Evolutionary conservation across 495 filamentous ascomycete genomes (phyloP), one percentile per base, ranked within the genome.

Genomic region (Podospora bellae-mahoneyi): DNA sequence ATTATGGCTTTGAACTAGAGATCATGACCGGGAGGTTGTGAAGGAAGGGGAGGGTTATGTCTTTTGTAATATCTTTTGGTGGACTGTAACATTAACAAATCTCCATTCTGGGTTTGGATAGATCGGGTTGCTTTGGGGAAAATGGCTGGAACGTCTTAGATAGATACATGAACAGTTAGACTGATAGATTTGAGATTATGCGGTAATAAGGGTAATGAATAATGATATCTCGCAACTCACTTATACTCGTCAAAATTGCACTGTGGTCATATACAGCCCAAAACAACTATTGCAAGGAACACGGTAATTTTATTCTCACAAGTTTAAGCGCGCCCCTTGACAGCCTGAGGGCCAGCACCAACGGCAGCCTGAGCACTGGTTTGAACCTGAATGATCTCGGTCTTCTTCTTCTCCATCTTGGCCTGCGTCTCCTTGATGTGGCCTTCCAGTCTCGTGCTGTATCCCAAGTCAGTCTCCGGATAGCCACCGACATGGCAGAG

Each of bases 341-440:
- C 73, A 18, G 73, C 66, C 60, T 73, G 69, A 7, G 61, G 60
- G 13, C 64, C 69, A 0, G 72, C 55, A 19, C 55, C 55, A 26
- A 5, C 55, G 6, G 4, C 79, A 48, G 74, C 75, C 62, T 84
- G 82, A 5, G 80, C 75, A 34, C 77, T 73, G 27, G 76, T 76
- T 66, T 84, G 82, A 6, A 75, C 61, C 71, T 84, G 80, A 39
- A 84, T 81, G 48, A 84, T 84, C 64, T 84, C 81, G 23, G 66
- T 74, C 71, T 83, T 94, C 80, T 92, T 91, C 73, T 86, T 88
- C 75, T 98, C 94, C 66, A 90, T 88, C 80, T 92, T 93, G 19
- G 86, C 87, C 73, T 97, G 89, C 44, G 90, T 86, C 53, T 90
- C 89, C 70, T 88, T 83, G 70, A 99, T 94, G 71, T 93, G 89